Evolutionary conservation across 768 basidiomycete genomes (phyloP).

Genomic region (Vararia minispora): DNA sequence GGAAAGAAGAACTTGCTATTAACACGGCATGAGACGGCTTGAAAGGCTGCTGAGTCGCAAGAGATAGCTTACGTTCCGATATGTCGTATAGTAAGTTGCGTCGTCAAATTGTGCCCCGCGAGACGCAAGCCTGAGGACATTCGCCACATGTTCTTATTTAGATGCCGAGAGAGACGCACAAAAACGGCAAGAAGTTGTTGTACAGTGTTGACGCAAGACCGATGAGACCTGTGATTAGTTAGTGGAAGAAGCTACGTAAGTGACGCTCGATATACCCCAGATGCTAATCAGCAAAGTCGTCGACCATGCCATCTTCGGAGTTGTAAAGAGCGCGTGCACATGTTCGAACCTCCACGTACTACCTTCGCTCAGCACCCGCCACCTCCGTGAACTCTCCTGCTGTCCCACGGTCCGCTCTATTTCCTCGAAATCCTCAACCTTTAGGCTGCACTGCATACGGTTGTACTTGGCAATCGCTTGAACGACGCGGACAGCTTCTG

Average conservation of each 20-base stretch:
- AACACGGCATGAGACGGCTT: background rate
- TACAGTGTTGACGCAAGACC: slow-evolving; percentile 26
- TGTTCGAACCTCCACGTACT: slow-evolving; percentile 30
- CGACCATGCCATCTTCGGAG: slow-evolving; percentile 51
- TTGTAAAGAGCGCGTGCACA: slow-evolving; percentile 51
- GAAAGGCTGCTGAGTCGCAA: background rate
- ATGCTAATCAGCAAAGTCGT: slow-evolving; percentile 45
- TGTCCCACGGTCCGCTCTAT: slow-evolving; percentile 16
- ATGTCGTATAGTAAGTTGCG: slow-evolving; percentile 23
- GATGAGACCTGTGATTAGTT: slow-evolving; percentile 24
- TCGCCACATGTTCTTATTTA: background rate
- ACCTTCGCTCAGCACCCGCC: slow-evolving; percentile 27
- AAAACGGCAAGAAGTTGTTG: slow-evolving; percentile 26
- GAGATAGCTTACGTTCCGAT: slow-evolving; percentile 22
- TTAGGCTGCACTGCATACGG: slow-evolving; percentile 29
- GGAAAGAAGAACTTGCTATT: slow-evolving; percentile 59
- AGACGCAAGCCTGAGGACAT: slow-evolving; percentile 18
- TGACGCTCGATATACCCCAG: slow-evolving; percentile 33
- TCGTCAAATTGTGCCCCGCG: slow-evolving; percentile 26
- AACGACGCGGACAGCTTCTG: slow-evolving; percentile 36
- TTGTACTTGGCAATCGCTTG: slow-evolving; percentile 42
- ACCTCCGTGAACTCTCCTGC: slow-evolving; percentile 9
- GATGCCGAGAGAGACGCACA: slow-evolving; percentile 11
- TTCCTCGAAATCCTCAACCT: slow-evolving; percentile 31
- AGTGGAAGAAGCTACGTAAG: no score